Conservation (phyloP, 164 flowering plant genomes). For the Buxus sempervirens region DNA sequence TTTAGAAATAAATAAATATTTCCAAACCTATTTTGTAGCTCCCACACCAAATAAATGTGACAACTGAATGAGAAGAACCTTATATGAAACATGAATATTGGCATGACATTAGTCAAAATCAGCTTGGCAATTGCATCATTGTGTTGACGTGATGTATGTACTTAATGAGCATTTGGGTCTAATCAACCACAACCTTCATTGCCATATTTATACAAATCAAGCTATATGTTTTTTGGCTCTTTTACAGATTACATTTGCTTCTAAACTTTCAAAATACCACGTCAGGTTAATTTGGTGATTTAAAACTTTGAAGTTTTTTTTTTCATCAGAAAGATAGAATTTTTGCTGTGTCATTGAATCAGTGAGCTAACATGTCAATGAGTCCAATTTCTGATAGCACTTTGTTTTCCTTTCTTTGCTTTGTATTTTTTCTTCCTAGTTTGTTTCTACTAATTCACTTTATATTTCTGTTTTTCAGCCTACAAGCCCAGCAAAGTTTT, state of each 20-base stretch:
- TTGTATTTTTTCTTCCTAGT: background rate
- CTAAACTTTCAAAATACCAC: background rate
- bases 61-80: too few relatives aligned
- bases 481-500: slow-evolving; percentile 77
- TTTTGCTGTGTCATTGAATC: background rate
- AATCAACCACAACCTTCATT: background rate
- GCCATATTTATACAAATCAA: background rate
- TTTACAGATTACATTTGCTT: too few relatives aligned
- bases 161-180: background rate
- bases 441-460: background rate
- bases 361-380: background rate
- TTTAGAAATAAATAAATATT: too few relatives aligned
- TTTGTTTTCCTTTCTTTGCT: too few relatives aligned
- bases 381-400: background rate
- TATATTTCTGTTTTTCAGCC: slow-evolving; percentile 37
- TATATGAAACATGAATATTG: too few relatives aligned
- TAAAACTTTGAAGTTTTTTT: too few relatives aligned
- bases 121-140: too few relatives aligned
- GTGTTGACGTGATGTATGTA: too few relatives aligned
- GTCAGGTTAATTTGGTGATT: too few relatives aligned
- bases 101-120: too few relatives aligned
- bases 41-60: too few relatives aligned
- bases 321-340: background rate
- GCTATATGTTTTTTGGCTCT: background rate
- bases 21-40: too few relatives aligned